Evolutionary conservation across 1,139 yeast genomes (phyloP).

Genomic region (Yamadazyma diospyri): DNA sequence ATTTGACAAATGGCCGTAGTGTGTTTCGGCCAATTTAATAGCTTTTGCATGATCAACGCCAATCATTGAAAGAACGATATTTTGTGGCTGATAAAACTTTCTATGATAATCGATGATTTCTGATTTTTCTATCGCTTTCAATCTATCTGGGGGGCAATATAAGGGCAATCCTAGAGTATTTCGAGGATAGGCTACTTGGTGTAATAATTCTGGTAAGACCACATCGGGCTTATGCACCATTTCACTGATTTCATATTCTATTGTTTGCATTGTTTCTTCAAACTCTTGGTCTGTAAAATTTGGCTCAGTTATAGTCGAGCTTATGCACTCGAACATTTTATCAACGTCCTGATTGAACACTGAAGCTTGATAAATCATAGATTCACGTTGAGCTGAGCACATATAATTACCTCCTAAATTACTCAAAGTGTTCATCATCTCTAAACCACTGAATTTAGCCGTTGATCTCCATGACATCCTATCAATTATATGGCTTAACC

Average conservation of each 20-base stretch:
- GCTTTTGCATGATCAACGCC: conserved; percentile 80
- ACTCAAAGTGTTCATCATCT: conserved; percentile 75
- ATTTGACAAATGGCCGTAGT: conserved; percentile 33
- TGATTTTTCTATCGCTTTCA: conserved; percentile 51
- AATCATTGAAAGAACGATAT: conserved; percentile 81
- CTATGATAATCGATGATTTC: conserved; percentile 62
- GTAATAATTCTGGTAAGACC: conserved; percentile 82
- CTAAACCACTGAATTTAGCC: conserved; percentile 51
- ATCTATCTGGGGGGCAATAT: conserved; percentile 71
- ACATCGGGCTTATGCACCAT: conserved; percentile 82
- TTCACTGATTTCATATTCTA: conserved; percentile 79
- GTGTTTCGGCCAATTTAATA: conserved; percentile 55
- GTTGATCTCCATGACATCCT: conserved; percentile 88
- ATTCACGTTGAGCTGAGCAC: conserved; percentile 90
- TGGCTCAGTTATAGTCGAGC: conserved; percentile 81
- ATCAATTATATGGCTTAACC: conserved; percentile 81
- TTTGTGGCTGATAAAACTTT: conserved; percentile 72
- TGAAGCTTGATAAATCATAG: conserved; percentile 90
- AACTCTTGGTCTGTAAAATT: conserved; percentile 66
- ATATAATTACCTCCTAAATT: conserved; percentile 90
- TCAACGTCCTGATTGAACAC: conserved; percentile 88
- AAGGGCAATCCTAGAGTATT: conserved; percentile 85
- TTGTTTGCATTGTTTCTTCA: conserved; percentile 67
- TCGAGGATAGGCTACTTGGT: conserved; percentile 69
- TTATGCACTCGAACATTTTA: conserved; percentile 69